Evolutionary conservation across 2,329 filamentous ascomycete genomes (phyloP).

Genomic region (Fragosphaeria purpurea): DNA sequence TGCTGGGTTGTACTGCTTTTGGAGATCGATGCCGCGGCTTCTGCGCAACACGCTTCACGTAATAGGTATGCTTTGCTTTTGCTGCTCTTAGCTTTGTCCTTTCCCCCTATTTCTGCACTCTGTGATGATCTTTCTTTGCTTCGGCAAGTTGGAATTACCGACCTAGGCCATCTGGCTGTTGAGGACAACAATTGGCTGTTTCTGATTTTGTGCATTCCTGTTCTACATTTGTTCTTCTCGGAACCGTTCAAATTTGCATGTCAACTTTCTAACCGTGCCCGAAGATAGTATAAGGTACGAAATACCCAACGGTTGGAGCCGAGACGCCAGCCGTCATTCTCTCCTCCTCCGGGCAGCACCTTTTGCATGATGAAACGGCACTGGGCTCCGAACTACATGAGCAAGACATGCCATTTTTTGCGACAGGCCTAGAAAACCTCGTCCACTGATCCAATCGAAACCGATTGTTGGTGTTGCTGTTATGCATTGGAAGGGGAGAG

Average conservation of each 20-base stretch:
- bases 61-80: too few species aligned
- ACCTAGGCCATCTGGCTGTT: constrained; percentile 53
- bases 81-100: constrained; percentile 3
- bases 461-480: background rate
- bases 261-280: background rate
- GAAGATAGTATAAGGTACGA: constrained; percentile 19
- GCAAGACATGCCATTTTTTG: constrained; percentile 74
- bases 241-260: too few species aligned
- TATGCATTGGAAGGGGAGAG: background rate
- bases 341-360: constrained; percentile 3
- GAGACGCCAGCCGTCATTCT: background rate
- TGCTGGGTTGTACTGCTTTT: too few species aligned
- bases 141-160: constrained; percentile 92
- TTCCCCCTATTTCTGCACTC: constrained; percentile 8
- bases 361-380: constrained; percentile 76
- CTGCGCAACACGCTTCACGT: too few species aligned
- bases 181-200: constrained; percentile 81
- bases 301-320: background rate
- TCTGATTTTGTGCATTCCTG: constrained; percentile 45
- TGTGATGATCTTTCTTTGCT: constrained; percentile 61
- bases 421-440: constrained; percentile 99
- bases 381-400: constrained; percentile 90
- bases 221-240: background rate
- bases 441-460: constrained; percentile 68
- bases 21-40: too few species aligned